These are phyloP conservation scores for Rubroshorea leprosula DNA, from an alignment of 345 rosid species.

Conservation along the genomic window DNA sequence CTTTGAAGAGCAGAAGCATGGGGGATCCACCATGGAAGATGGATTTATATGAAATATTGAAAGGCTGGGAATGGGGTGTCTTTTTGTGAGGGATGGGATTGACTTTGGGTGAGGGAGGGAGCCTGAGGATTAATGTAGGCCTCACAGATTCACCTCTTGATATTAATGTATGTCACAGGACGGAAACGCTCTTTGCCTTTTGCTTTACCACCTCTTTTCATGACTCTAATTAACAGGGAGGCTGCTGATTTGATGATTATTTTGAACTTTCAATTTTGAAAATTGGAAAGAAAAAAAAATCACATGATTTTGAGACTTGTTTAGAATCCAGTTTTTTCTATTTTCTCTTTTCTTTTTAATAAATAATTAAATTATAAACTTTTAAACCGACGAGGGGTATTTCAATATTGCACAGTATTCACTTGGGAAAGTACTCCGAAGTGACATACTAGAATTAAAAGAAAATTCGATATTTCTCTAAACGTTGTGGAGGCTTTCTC, in stretches of 20 bases:
- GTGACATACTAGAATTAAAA: too few relatives aligned
- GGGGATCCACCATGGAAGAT: conserved; percentile 28
- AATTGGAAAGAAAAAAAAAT: too few relatives aligned
- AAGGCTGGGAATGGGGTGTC: too few relatives aligned
- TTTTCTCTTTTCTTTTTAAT: too few relatives aligned
- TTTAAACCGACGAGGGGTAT: too few relatives aligned
- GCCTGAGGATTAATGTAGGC: background rate
- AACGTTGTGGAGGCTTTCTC: too few relatives aligned
- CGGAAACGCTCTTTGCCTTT: background rate
- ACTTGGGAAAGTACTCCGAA: too few relatives aligned
- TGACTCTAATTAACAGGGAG: background rate
- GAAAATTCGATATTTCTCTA: too few relatives aligned
- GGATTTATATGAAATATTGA: background rate
- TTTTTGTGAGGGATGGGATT: background rate
- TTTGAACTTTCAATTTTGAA: background rate
- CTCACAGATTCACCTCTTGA: background rate
- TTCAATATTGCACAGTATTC: too few relatives aligned
- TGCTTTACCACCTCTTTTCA: background rate
- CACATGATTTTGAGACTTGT: too few relatives aligned
- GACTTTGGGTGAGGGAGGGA: background rate
- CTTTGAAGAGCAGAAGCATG: conserved; percentile 13
- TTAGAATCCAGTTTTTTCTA: too few relatives aligned
- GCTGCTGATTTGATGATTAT: background rate
- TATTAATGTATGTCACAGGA: background rate
- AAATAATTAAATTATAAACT: too few relatives aligned